A percentile compares a stretch with the other conserved stretches of the same genome.
Evolutionary conservation across 805 yeast species (phyloP).

Genomic region (Sugiyamaella lignohabitans): DNA sequence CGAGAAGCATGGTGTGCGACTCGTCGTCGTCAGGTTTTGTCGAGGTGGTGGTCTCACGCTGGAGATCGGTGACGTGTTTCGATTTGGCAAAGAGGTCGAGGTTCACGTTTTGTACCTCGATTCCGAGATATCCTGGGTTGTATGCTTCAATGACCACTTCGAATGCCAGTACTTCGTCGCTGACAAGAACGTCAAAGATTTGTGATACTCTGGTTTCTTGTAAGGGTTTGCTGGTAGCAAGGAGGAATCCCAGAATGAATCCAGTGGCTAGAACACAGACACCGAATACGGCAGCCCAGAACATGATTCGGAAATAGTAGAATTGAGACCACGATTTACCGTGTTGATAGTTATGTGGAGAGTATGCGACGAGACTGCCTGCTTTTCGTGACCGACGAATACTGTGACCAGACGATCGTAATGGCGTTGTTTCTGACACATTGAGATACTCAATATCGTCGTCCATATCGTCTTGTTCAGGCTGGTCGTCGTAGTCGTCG

Average conservation of each 20-base stretch:
- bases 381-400: constrained; percentile 18
- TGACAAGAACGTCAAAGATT: constrained; percentile 66
- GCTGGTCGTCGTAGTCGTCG: constrained; percentile 35
- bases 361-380: constrained; percentile 27
- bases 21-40: constrained; percentile 11
- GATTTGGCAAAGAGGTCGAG: constrained; percentile 68
- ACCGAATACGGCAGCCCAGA: constrained; percentile 29
- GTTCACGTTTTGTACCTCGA: constrained; percentile 57
- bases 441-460: constrained; percentile 23
- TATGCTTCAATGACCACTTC: constrained; percentile 70
- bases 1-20: constrained; percentile 67
- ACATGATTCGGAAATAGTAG: constrained; percentile 25
- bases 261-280: constrained; percentile 42
- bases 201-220: constrained; percentile 54
- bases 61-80: constrained; percentile 17
- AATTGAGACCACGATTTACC: constrained; percentile 14
- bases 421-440: constrained; percentile 32
- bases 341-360: constrained; percentile 43
- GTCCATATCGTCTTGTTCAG: constrained; percentile 43
- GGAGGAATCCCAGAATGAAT: constrained; percentile 71
- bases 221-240: constrained; percentile 82
- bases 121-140: constrained; percentile 79
- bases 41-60: no score
- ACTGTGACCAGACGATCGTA: constrained; percentile 20
- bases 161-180: constrained; percentile 79